A percentile compares a stretch with the other conserved stretches of the same genome.
Conservation (phyloP, 2,329 filamentous ascomycete species). For the Aureobasidium zeae region DNA sequence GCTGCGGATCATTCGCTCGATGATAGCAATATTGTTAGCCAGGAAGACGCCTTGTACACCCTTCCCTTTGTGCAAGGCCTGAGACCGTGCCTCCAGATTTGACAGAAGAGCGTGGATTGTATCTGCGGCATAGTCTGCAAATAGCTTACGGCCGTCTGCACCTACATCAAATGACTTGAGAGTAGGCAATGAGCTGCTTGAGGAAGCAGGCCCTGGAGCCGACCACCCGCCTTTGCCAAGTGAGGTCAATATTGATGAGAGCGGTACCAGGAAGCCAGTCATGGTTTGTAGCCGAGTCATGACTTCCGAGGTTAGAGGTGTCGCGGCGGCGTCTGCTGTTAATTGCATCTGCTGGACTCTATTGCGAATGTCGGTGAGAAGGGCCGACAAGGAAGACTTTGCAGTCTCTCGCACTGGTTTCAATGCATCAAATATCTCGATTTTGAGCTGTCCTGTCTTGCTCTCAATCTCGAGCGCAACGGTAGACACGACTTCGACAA, state of each 20-base stretch:
- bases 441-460: slow-evolving; percentile 77
- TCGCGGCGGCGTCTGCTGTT: slow-evolving; percentile 66
- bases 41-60: slow-evolving; percentile 78
- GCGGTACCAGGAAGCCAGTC: slow-evolving; percentile 73
- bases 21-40: slow-evolving; percentile 74
- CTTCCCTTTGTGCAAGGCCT: slow-evolving; percentile 64
- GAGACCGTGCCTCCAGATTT: slow-evolving; percentile 65
- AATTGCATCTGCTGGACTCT: slow-evolving; percentile 58
- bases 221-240: slow-evolving; percentile 88
- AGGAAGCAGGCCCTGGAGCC: slow-evolving; percentile 41
- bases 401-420: slow-evolving; percentile 88
- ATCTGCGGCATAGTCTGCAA: slow-evolving; percentile 82
- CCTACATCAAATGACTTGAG: slow-evolving; percentile 76
- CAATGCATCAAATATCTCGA: slow-evolving; percentile 70
- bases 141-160: slow-evolving; percentile 78
- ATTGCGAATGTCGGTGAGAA: slow-evolving; percentile 74
- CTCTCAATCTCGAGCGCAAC: slow-evolving; percentile 72
- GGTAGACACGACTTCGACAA: slow-evolving; percentile 78
- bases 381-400: slow-evolving; percentile 70
- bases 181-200: slow-evolving; percentile 56
- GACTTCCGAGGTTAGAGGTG: slow-evolving; percentile 70
- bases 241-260: slow-evolving; percentile 84
- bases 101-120: slow-evolving; percentile 73
- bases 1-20: slow-evolving; percentile 73
- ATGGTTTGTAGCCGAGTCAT: slow-evolving; percentile 81